A percentile compares a stretch with the other conserved stretches of the same genome.
Evolutionary conservation across 2,329 filamentous ascomycete species (phyloP).

Genomic region (Fusarium sp.): DNA sequence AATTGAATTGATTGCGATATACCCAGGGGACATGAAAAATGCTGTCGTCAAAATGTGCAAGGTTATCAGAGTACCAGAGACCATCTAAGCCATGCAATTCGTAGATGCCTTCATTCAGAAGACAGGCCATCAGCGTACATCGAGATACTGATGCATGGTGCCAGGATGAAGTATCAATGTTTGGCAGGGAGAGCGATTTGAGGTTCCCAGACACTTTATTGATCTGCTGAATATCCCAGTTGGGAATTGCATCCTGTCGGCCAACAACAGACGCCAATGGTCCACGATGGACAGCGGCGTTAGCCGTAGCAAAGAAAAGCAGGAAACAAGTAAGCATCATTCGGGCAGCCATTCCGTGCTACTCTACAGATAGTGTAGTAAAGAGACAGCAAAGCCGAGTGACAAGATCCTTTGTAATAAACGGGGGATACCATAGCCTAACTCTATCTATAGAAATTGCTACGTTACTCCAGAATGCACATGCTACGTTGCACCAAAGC

Average conservation of each 20-base stretch:
- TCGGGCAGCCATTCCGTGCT: too few relatives aligned
- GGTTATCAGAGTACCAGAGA: constrained; percentile 3
- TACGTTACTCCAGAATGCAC: background rate
- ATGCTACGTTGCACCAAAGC: background rate
- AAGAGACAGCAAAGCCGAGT: background rate
- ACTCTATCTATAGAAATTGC: background rate
- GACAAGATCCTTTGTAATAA: background rate
- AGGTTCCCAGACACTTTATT: background rate
- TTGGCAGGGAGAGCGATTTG: background rate
- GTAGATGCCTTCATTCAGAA: background rate
- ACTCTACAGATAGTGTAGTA: background rate
- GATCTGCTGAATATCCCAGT: background rate
- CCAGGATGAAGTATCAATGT: background rate
- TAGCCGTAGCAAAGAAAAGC: background rate
- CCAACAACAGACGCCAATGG: background rate
- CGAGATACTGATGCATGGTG: background rate
- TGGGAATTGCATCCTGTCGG: background rate
- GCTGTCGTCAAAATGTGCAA: background rate
- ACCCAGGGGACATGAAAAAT: background rate
- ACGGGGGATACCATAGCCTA: background rate
- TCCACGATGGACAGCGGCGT: background rate
- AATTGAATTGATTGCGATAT: background rate
- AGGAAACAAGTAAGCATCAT: background rate
- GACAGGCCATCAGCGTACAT: constrained; percentile 1
- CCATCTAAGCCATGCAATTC: background rate